These are phyloP conservation scores for Yarrowia yakushimensis DNA, from an alignment of 805 yeast genomes.

Conservation along the genomic window DNA sequence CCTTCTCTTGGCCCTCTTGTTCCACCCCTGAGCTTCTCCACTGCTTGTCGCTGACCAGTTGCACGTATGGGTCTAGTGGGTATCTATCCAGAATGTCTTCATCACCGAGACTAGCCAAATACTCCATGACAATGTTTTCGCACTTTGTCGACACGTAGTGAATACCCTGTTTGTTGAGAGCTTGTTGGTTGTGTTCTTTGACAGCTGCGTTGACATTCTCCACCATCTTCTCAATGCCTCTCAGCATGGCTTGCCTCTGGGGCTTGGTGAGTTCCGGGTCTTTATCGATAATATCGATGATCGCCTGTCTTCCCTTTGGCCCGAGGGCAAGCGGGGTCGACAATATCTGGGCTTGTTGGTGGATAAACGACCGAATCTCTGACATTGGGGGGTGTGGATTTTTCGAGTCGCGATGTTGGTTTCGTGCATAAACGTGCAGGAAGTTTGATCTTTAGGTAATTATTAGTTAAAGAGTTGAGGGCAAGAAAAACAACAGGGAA, in stretches of 20 bases:
- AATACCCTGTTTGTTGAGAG: slow-evolving; percentile 1
- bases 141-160: slow-evolving; percentile 23
- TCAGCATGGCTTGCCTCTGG: not conserved
- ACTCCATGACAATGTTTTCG: slow-evolving; percentile 11
- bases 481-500: too few relatives aligned
- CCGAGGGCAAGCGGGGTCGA: slow-evolving; percentile 19
- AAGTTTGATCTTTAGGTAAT: slow-evolving; percentile 1
- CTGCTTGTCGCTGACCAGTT: not conserved
- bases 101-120: not conserved
- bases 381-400: not conserved
- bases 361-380: slow-evolving; percentile 1
- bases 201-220: not conserved
- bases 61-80: slow-evolving; percentile 1
- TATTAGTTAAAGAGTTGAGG: too few relatives aligned
- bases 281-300: not conserved
- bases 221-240: slow-evolving; percentile 9
- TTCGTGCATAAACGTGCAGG: not conserved
- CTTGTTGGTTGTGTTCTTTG: not conserved
- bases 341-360: slow-evolving; percentile 21
- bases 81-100: not conserved
- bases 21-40: not conserved
- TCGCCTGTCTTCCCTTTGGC: not conserved
- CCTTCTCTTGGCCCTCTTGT: not conserved
- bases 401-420: not conserved
- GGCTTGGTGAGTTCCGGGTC: not conserved